phyloP scores from a whole-genome alignment of 2,329 filamentous ascomycete genomes.

The Colletotrichum paranaense region DNA sequence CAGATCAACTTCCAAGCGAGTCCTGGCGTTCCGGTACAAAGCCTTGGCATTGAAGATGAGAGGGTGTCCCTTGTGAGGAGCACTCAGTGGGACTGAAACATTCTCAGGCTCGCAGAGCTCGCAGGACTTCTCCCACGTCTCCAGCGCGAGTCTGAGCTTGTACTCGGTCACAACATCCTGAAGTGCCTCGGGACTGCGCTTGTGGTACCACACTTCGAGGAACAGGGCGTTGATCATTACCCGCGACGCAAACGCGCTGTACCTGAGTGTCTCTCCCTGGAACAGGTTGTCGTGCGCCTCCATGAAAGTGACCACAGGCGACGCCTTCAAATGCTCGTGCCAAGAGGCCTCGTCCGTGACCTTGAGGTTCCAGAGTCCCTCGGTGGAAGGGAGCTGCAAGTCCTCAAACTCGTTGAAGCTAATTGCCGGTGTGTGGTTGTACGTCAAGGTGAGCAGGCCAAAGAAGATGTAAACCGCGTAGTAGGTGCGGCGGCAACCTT shows the following conservation, averaged over 20 bases:
- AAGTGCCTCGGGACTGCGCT: slow-evolving; percentile 95
- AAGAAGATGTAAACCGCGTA: slow-evolving; percentile 99
- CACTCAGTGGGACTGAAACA: slow-evolving; percentile 88
- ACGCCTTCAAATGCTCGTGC: slow-evolving; percentile 80
- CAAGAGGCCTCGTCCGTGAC: slow-evolving; percentile 83
- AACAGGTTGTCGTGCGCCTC: slow-evolving; percentile 96
- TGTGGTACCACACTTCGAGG: slow-evolving; percentile 98
- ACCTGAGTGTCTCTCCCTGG: slow-evolving; percentile 88
- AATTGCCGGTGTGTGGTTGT: slow-evolving; percentile 98
- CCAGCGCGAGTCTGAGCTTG: slow-evolving; percentile 92
- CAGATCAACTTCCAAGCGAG: slow-evolving; percentile 92
- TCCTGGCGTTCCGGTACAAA: slow-evolving; percentile 93
- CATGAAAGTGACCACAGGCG: slow-evolving; percentile 85
- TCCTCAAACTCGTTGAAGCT: slow-evolving; percentile 98
- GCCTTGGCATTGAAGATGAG: slow-evolving; percentile 98
- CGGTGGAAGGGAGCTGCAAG: slow-evolving; percentile 89
- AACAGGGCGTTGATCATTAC: slow-evolving; percentile 99
- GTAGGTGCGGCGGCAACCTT: slow-evolving; percentile 95
- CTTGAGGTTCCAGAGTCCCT: slow-evolving; percentile 92
- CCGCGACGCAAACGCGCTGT: slow-evolving; percentile 96
- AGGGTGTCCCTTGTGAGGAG: slow-evolving; percentile 95
- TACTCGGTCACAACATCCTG: slow-evolving; percentile 99
- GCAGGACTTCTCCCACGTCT: slow-evolving; percentile 99
- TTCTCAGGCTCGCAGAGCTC: slow-evolving; percentile 93
- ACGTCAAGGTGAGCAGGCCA: slow-evolving; percentile 91